Base-by-base conservation (phyloP, 192 early-diverging fungal genomes). In the Coemansia sp. region DNA sequence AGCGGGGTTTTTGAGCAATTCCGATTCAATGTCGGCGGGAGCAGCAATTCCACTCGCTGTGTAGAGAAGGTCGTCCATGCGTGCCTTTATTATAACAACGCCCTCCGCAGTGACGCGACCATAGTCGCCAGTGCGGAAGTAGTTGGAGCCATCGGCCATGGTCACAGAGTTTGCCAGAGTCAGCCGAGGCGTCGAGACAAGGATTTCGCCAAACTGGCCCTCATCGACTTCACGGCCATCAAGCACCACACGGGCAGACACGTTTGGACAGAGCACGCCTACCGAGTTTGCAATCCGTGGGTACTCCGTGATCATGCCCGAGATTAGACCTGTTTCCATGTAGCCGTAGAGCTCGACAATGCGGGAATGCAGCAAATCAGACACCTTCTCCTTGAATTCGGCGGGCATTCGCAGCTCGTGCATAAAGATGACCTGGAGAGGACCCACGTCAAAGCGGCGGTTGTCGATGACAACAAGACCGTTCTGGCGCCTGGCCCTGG, bases 331-430 rank as follows among this genome's bases (percentile, higher is more conserved):
- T 4, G 73, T 75, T 36, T 81, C 73, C 8, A 75, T 72, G 52
- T 69, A 81, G 48, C 73, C 73, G 50, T 81, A 81, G 33, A 81
- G 66, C 70, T 81, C 78, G 16, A 81, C 78, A 29, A 81, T 56
- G 2, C 78, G 73, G 4, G 73, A 73, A 38, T 31, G 38, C 22
- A 81, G 69, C 36, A 81, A 38, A 40, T 65, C 49, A 7, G 66
- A 18, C 8, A 69, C 64, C 7, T 63, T 55, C 11, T 63, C 49
- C 58, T 69, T 75, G 52, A 81, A 66, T 4, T 58, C 34, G n/a
- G 59, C 61, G 0, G 78, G 29, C 18, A 51, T 59, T 29, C 69
- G 78, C 48, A 75, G 55, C 60, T 72, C 69, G 18, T 71, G 73
- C 25, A 69, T 50, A 40, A 75, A 81, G 17, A 81, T 66, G 18